These are phyloP conservation scores for Zostera marina DNA, from an alignment of 116 monocot species.

Conservation along the genomic window DNA sequence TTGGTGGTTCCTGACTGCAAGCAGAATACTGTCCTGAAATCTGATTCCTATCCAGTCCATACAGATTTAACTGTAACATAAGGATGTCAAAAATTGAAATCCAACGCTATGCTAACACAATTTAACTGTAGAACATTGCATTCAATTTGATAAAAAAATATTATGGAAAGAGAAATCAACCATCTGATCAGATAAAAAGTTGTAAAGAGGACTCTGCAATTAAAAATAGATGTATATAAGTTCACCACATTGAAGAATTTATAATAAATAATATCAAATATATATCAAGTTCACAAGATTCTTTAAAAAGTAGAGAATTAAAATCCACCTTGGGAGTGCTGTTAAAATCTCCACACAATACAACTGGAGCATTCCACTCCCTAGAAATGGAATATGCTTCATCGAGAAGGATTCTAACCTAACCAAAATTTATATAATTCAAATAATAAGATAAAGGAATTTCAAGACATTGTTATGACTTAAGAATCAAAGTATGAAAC, in stretches of 20 bases:
- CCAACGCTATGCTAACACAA: no score
- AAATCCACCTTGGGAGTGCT: constrained; percentile 51
- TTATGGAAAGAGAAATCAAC: constrained; percentile 14
- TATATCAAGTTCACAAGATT: no score
- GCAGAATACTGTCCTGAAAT: constrained; percentile 76
- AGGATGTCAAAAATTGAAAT: constrained; percentile 1
- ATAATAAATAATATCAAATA: constrained; percentile 3
- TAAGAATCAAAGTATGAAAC: neutral
- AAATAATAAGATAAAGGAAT: neutral
- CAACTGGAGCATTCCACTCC: constrained; percentile 83
- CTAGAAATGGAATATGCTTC: constrained; percentile 56
- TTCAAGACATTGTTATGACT: neutral
- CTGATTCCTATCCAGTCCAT: constrained; percentile 43
- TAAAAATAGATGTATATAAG: neutral
- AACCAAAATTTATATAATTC: constrained; percentile 2
- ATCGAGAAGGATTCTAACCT: constrained; percentile 78
- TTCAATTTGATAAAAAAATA: neutral
- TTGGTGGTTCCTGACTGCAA: constrained; percentile 11
- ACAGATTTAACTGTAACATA: constrained; percentile 44
- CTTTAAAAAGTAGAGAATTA: constrained; percentile 1
- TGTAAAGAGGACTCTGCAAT: constrained; percentile 84
- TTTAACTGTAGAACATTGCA: neutral
- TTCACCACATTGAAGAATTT: neutral
- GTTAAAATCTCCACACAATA: constrained; percentile 96
- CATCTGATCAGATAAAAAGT: constrained; percentile 66